phyloP scores from a whole-genome alignment of 192 early-diverging fungal genomes.

The Coemansia guatemalensis region DNA sequence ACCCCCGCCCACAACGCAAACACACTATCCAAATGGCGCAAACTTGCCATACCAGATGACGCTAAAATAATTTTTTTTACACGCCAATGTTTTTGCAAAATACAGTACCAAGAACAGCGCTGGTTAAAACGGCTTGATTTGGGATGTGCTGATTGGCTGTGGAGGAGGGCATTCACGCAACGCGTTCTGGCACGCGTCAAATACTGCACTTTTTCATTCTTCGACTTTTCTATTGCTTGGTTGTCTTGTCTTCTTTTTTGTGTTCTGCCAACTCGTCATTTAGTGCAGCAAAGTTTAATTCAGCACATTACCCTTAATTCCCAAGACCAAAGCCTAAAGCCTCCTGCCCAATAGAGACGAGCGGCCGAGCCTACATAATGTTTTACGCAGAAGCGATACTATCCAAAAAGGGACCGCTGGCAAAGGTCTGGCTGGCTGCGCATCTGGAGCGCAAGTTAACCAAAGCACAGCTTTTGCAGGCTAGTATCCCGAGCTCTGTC shows the following conservation, averaged over 20 bases:
- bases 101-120: neutral
- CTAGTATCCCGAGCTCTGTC: conserved; percentile 87
- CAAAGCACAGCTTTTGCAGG: conserved; percentile 91
- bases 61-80: too few species aligned
- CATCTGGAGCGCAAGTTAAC: conserved; percentile 97
- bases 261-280: neutral
- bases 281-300: neutral
- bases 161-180: neutral
- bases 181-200: neutral
- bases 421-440: conserved; percentile 97
- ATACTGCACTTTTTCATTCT: neutral
- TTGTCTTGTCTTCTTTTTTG: neutral
- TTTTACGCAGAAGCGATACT: conserved; percentile 79
- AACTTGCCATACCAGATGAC: too few species aligned
- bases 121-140: too few species aligned
- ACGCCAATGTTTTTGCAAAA: too few species aligned
- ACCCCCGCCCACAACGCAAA: too few species aligned
- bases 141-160: neutral
- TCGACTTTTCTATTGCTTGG: neutral
- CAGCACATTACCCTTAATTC: neutral
- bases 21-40: too few species aligned
- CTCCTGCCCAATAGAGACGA: neutral
- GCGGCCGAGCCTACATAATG: conserved; percentile 41
- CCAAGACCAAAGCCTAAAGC: neutral
- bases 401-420: conserved; percentile 84